Evolutionary conservation across 2,329 filamentous ascomycete species (phyloP).

Genomic region (Thelonectria discophora): DNA sequence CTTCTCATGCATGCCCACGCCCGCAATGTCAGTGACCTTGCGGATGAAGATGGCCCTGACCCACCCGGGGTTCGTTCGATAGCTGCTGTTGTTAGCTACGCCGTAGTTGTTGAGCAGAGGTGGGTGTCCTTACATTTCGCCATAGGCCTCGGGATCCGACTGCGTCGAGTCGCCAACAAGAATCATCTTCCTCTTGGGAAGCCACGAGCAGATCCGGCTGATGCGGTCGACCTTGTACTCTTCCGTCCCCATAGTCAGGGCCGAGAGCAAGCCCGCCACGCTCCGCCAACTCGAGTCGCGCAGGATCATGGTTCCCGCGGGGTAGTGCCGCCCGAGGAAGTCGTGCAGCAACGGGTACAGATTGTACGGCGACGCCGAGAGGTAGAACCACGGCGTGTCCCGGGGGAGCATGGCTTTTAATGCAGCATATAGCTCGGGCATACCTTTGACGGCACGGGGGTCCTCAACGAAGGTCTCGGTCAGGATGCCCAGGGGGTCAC

Average conservation of each 20-base stretch:
- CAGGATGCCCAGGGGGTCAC: slow-evolving; percentile 81
- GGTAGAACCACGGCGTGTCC: slow-evolving; percentile 85
- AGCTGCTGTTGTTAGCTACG: slow-evolving; percentile 50
- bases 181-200: slow-evolving; percentile 82
- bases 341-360: slow-evolving; percentile 85
- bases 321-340: slow-evolving; percentile 78
- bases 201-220: slow-evolving; percentile 78
- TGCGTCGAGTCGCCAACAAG: slow-evolving; percentile 92
- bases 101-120: not conserved
- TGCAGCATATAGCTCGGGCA: slow-evolving; percentile 83
- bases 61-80: slow-evolving; percentile 75
- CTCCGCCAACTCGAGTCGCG: slow-evolving; percentile 90
- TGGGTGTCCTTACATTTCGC: slow-evolving; percentile 69
- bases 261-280: slow-evolving; percentile 79
- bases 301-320: slow-evolving; percentile 81
- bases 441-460: slow-evolving; percentile 76
- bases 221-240: slow-evolving; percentile 88
- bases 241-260: slow-evolving; percentile 81
- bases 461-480: slow-evolving; percentile 83
- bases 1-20: slow-evolving; percentile 74
- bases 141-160: slow-evolving; percentile 90
- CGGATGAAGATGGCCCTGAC: slow-evolving; percentile 86
- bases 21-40: slow-evolving; percentile 79
- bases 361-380: slow-evolving; percentile 94
- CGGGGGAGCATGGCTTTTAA: slow-evolving; percentile 63